Evolutionary conservation across 225 moss, liverwort and hornwort genomes (phyloP), one percentile per base, ranked within the genome.

Genomic region (Anthoceros angustus): DNA sequence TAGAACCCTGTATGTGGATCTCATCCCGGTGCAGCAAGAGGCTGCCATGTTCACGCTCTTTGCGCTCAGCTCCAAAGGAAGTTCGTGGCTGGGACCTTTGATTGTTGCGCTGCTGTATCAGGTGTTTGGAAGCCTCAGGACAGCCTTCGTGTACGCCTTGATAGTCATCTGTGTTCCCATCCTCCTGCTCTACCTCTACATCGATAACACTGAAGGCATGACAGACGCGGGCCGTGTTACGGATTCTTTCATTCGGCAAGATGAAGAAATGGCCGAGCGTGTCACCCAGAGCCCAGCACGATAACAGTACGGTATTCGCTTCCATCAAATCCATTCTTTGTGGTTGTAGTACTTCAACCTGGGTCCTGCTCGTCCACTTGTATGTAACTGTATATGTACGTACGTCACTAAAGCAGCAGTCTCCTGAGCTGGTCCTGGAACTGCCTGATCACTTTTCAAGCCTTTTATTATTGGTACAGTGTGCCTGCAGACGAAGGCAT

Each of bases 41-140:
- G 79, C 66, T 24, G 79, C 79, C 43, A 79, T 79, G 79, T 79
- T 79, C 69, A 72, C 79, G 40, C 25, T 79, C 25, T 72, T 75
- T 69, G 72, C 79, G 10, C 49, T 79, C 12, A 79, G 79, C 70
- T 79, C 79, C 0, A 70, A 45, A 48, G 79, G 79, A 12, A 79
- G 79, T 61, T 75, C 79, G 32, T 79, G 79, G 79, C 65, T 79
- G 39, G 79, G 79, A 12, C 79, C 79, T 38, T 72, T 79, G 5
- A 67, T 73, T 0, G 75, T 79, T 62, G 75, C 69, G 14, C 67
- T 79, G 23, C 5, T 75, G 10, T 66, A 69, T 40, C 72, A 79
- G 10, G 16, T 43, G 43, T 75, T 64, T 0, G 72, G 72, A 8
- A 60, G 69, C 39, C 61, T 79, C 63, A 69, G 79, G 0, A 72